Conservation (phyloP, 2,329 filamentous ascomycete species). For the Lomentospora prolificans region DNA sequence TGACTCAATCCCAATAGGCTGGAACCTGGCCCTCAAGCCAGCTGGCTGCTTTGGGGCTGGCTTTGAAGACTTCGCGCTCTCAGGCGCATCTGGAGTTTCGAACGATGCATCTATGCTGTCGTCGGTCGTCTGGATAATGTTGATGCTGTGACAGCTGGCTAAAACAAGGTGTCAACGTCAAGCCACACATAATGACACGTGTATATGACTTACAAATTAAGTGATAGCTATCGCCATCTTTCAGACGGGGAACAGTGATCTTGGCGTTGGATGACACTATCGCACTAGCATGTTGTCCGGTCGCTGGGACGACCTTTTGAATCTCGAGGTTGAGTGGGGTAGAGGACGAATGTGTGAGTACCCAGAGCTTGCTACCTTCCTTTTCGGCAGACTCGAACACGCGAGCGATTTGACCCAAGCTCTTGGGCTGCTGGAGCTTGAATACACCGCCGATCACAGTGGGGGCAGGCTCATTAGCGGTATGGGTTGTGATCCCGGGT, state of each 20-base stretch:
- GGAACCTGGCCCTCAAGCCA: conserved; percentile 57
- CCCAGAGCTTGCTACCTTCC: conserved; percentile 2
- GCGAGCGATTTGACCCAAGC: neutral
- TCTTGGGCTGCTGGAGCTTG: conserved; percentile 8
- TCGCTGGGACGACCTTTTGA: neutral
- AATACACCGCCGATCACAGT: conserved; percentile 6
- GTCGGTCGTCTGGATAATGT: conserved; percentile 4
- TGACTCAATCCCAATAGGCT: conserved; percentile 47
- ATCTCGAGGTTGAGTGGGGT: conserved; percentile 6
- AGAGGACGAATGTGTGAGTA: conserved; percentile 3
- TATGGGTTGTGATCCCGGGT: neutral
- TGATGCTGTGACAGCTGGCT: conserved; percentile 7
- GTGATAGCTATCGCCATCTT: conserved; percentile 3
- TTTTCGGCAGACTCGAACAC: neutral
- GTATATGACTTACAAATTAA: conserved; percentile 6
- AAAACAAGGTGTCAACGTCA: neutral
- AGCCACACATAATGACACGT: neutral
- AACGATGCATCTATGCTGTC: neutral
- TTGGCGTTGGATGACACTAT: conserved; percentile 1
- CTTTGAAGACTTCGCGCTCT: conserved; percentile 16
- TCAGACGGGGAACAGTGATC: neutral
- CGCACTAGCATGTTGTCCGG: neutral
- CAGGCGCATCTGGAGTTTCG: neutral
- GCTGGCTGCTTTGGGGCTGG: conserved; percentile 54
- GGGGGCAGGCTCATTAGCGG: neutral